Conservation (phyloP, 345 rosid genomes). For the Punica granatum region DNA sequence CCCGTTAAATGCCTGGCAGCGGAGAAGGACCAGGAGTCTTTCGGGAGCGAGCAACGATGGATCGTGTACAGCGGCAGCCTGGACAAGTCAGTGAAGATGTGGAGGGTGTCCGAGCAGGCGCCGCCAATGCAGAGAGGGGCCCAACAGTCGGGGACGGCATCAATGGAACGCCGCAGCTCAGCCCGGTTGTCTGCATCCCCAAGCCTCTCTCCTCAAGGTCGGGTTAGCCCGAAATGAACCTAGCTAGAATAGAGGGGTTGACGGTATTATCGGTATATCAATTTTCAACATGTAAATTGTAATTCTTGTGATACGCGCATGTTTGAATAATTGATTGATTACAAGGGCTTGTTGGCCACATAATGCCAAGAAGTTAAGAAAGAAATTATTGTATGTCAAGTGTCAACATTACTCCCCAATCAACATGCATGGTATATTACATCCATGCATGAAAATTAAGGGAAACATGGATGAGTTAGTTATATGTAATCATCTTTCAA, state of each 20-base stretch:
- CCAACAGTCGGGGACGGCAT: background rate
- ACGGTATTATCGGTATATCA: no score
- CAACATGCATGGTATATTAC: no score
- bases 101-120: conserved; percentile 65
- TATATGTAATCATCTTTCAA: no score
- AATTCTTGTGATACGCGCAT: background rate
- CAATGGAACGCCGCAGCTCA: background rate
- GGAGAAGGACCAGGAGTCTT: conserved; percentile 47
- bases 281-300: background rate
- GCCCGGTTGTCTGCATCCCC: conserved; percentile 13
- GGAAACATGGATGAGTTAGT: background rate
- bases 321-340: no score
- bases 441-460: no score
- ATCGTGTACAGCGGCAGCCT: conserved; percentile 87
- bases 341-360: no score
- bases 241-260: background rate
- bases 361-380: no score
- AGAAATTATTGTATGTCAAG: no score
- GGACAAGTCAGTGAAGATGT: conserved; percentile 85
- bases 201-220: conserved; percentile 34
- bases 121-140: conserved; percentile 24
- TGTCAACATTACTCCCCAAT: no score
- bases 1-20: conserved; percentile 91
- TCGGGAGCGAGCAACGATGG: conserved; percentile 46
- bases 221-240: conserved; percentile 21